These are phyloP conservation scores for Fusarium torulosum DNA, from an alignment of 2,329 filamentous ascomycete genomes.

Conservation along the genomic window DNA sequence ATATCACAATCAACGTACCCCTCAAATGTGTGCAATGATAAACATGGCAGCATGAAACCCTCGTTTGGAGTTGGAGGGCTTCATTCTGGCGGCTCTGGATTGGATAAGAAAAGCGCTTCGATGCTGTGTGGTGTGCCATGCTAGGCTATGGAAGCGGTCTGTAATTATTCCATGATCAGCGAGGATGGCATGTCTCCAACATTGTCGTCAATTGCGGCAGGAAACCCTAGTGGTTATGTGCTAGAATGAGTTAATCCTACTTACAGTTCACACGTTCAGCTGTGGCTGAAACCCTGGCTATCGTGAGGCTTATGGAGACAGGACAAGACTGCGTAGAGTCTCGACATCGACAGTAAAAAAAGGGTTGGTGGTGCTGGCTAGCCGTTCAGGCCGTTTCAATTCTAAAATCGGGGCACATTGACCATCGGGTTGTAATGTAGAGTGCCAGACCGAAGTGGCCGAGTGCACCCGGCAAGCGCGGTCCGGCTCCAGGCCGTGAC, in stretches of 20 bases:
- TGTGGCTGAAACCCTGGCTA: slow-evolving; percentile 31
- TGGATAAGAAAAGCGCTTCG: slow-evolving; percentile 23
- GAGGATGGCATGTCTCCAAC: slow-evolving; percentile 1
- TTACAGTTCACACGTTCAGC: slow-evolving; percentile 20
- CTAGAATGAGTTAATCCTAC: slow-evolving; percentile 10
- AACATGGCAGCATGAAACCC: slow-evolving; percentile 4
- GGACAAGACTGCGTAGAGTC: not conserved
- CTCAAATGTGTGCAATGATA: slow-evolving; percentile 12
- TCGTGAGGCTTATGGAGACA: not conserved
- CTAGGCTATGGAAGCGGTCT: slow-evolving; percentile 22
- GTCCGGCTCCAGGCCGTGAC: slow-evolving; percentile 17
- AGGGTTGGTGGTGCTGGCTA: too few relatives aligned
- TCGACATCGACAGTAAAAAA: too few relatives aligned
- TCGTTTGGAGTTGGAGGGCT: slow-evolving; percentile 18
- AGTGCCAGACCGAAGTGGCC: not conserved
- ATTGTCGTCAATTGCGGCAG: slow-evolving; percentile 8
- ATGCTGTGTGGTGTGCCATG: not conserved
- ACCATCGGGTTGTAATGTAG: not conserved
- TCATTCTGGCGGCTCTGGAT: slow-evolving; percentile 35
- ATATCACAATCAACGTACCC: slow-evolving; percentile 19
- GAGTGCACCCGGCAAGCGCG: slow-evolving; percentile 10
- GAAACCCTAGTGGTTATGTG: slow-evolving; percentile 7
- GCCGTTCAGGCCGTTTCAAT: too few relatives aligned
- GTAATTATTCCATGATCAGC: slow-evolving; percentile 7
- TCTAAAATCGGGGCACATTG: not conserved